Percentiles rank a stretch among this genome's conserved stretches.
Conservation (phyloP, 148 eudicot genomes). For the Rhododendron vialii region DNA sequence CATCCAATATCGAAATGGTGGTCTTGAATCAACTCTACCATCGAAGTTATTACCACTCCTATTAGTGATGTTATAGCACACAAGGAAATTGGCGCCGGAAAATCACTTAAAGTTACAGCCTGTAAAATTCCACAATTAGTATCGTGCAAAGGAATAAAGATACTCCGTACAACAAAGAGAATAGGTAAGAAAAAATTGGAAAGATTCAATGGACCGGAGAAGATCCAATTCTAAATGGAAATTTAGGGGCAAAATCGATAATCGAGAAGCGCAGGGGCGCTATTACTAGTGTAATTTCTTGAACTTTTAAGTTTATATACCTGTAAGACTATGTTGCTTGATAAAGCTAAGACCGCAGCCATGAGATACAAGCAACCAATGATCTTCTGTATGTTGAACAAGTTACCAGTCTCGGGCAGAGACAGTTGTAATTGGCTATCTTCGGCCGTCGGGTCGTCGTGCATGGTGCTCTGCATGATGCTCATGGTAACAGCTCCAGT, state of each 20-base stretch:
- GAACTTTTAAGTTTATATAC: constrained; percentile 13
- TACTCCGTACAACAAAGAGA: not conserved
- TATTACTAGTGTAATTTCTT: not conserved
- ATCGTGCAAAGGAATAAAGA: not conserved
- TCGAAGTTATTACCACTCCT: constrained; percentile 40
- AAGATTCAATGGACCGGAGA: not conserved
- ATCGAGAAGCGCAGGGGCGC: not conserved
- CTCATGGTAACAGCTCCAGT: constrained; percentile 68
- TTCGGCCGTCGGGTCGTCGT: not conserved
- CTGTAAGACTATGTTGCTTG: constrained; percentile 59
- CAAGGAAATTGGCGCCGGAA: constrained; percentile 65
- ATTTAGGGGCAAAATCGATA: not conserved
- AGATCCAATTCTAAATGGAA: not conserved
- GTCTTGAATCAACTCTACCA: constrained; percentile 32
- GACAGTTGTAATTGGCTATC: not conserved
- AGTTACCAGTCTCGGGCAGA: not conserved
- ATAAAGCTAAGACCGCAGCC: constrained; percentile 48
- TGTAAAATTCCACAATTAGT: constrained; percentile 14
- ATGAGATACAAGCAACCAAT: constrained; percentile 57
- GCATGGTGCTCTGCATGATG: constrained; percentile 2
- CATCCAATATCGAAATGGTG: constrained; percentile 32
- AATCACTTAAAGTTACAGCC: constrained; percentile 55
- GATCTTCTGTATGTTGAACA: constrained; percentile 31
- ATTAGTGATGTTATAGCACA: constrained; percentile 61
- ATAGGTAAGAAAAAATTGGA: not conserved